phyloP scores from a whole-genome alignment of 176 grass and related monocot genomes.

The Oryza rufipogon region DNA sequence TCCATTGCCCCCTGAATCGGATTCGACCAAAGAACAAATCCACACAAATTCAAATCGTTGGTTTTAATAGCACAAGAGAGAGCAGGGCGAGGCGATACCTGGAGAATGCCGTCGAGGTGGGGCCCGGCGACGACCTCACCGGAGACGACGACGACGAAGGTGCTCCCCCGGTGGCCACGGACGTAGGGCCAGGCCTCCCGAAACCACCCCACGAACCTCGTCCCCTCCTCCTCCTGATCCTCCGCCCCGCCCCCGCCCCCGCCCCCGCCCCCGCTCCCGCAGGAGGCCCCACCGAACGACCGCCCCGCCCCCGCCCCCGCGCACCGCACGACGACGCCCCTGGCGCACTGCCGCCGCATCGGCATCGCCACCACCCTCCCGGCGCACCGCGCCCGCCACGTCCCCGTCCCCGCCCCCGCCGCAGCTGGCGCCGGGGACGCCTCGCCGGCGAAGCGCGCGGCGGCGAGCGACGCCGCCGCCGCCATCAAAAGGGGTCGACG shows the following conservation, averaged over 20 bases:
- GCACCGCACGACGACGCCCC: neutral
- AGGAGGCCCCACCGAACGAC: neutral
- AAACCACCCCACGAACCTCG: slow-evolving; percentile 76
- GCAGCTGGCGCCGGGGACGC: neutral
- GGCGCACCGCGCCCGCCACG: neutral
- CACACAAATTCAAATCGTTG: neutral
- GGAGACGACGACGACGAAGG: slow-evolving; percentile 81
- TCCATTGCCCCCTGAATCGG: neutral
- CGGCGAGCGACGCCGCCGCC: slow-evolving; percentile 29
- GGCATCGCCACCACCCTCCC: slow-evolving; percentile 3
- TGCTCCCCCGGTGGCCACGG: slow-evolving; percentile 78
- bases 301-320: neutral
- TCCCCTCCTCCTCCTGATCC: slow-evolving; percentile 42
- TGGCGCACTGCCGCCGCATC: neutral
- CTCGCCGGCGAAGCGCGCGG: slow-evolving; percentile 34
- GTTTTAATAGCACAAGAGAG: neutral
- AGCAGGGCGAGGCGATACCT: slow-evolving; percentile 36
- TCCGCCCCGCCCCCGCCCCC: neutral
- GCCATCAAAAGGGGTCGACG: neutral
- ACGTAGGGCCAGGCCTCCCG: slow-evolving; percentile 88
- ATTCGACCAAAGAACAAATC: neutral
- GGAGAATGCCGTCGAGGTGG: slow-evolving; percentile 72
- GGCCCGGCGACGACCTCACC: slow-evolving; percentile 73
- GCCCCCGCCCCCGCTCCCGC: neutral
- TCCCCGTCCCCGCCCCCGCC: neutral